These are phyloP conservation scores for Cyathus striatus DNA, from an alignment of 768 basidiomycete species.

Conservation along the genomic window DNA sequence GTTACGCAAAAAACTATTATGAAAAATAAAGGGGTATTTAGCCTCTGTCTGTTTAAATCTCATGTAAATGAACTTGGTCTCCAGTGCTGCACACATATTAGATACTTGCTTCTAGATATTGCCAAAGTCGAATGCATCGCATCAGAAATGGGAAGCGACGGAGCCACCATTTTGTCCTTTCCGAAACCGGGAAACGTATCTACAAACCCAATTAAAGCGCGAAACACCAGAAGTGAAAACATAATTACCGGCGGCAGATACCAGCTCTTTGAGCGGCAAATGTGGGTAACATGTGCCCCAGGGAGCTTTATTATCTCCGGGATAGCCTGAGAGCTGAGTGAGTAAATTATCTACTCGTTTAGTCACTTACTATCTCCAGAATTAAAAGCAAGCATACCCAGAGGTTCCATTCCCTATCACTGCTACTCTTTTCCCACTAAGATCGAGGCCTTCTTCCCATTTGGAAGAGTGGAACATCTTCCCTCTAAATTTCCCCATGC, in stretches of 20 bases:
- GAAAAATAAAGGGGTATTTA: conserved; percentile 6
- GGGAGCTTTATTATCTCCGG: conserved; percentile 36
- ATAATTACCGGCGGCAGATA: conserved; percentile 35
- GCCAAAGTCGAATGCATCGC: too few species aligned
- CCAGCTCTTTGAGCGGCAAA: conserved; percentile 47
- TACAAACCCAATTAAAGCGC: conserved; percentile 6
- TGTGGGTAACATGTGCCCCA: conserved; percentile 37
- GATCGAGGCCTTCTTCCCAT: conserved; percentile 36
- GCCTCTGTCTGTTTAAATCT: conserved; percentile 7
- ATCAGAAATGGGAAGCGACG: too few species aligned
- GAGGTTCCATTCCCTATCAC: conserved; percentile 57
- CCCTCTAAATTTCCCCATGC: conserved; percentile 39
- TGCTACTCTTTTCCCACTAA: conserved; percentile 43
- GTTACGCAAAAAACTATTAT: conserved; percentile 2
- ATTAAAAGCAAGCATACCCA: conserved; percentile 36
- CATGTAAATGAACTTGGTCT: too few species aligned
- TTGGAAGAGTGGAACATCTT: conserved; percentile 46
- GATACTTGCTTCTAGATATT: too few species aligned
- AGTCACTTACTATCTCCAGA: conserved; percentile 4
- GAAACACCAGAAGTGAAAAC: too few species aligned
- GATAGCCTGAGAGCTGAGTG: conserved; percentile 46
- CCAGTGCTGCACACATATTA: too few species aligned
- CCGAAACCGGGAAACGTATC: conserved; percentile 11
- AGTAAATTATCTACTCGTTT: conserved; percentile 18
- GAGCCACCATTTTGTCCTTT: too few species aligned